Evolutionary conservation across 257 asterid genomes (phyloP).

Genomic region (Solanum piurae): DNA sequence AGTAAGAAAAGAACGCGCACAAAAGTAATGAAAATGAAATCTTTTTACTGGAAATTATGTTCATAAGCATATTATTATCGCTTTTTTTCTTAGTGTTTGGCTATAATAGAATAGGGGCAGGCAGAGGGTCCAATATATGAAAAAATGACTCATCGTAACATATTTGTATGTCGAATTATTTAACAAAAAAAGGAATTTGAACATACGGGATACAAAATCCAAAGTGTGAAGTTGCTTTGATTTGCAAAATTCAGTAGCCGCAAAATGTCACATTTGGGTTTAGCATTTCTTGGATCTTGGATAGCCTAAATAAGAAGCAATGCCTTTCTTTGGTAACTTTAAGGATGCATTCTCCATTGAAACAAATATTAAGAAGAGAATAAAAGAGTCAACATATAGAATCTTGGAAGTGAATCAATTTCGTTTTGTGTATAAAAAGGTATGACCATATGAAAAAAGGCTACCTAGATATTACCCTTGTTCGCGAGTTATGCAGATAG

Average conservation of each 20-base stretch:
- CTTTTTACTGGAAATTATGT: neutral
- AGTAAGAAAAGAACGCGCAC: conserved; percentile 13
- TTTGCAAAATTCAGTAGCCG: conserved; percentile 26
- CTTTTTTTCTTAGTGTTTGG: neutral
- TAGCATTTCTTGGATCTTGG: conserved; percentile 50
- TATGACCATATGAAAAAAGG: neutral
- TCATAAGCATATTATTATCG: neutral
- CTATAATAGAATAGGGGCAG: neutral
- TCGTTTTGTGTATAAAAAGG: neutral
- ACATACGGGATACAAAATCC: conserved; percentile 8
- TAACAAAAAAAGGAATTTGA: conserved; percentile 19
- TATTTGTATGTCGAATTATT: neutral
- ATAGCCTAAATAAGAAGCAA: conserved; percentile 43
- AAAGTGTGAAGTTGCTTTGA: conserved; percentile 21
- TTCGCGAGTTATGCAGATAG: neutral
- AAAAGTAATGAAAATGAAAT: conserved; percentile 10
- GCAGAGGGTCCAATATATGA: neutral
- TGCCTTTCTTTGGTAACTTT: conserved; percentile 32
- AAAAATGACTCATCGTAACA: neutral
- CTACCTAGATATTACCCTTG: neutral
- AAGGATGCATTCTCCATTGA: neutral
- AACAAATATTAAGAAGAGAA: neutral
- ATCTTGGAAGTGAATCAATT: conserved; percentile 1
- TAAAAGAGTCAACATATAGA: neutral
- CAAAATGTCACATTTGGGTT: conserved; percentile 43